Base-by-base conservation (phyloP, 257 asterid species). In the Nicotiana attenuata region DNA sequence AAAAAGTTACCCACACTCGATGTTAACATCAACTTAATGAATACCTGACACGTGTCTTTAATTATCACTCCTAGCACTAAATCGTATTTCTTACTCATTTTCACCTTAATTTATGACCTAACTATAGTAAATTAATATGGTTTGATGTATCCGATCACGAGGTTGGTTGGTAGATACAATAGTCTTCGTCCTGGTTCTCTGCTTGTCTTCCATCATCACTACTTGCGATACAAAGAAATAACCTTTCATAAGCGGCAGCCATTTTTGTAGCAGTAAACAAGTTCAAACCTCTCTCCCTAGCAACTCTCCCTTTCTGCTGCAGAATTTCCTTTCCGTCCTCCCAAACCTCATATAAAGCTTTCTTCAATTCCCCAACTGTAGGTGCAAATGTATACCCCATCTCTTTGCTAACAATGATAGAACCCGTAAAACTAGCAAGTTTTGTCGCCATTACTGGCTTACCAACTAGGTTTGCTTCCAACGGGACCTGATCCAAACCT, bases 371-470 rank as follows among this genome's bases (percentile, higher is more conserved):
- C 7, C 75, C 89, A 0, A 92, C 91, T 1, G 84, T 87, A 16
- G 97, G 94, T 2, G 94, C 84, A 78, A 91, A 92, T 22, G 91
- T 88, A 84, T 91, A 92, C 16, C 96, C 97, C 20, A 87, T 80
- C 11, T 91, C 93, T 76, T 75, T 81, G 67, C 90, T 84, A 4
- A 89, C 81, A 24, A 92, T 88, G 71, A 92, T 92, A 10, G 93
- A 88, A 5, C 85, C 90, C 0, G 91, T 88, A 65, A 91, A 89
- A 85, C 96, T 92, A 4, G 89, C 92, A 28, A 92, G 89, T 69
- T 81, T 90, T n/a, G 96, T 92, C 26, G 97, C 96, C 94, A 91
- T 85, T 66, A 91, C 56, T 17, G 96, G 90, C 86, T 92, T 92
- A 77, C 96, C 96, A 0, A 88, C 89, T 17, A 92, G 91, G 85